These are phyloP conservation scores for Athelia psychrophila DNA, from an alignment of 1,284 basidiomycete genomes.

Conservation along the genomic window DNA sequence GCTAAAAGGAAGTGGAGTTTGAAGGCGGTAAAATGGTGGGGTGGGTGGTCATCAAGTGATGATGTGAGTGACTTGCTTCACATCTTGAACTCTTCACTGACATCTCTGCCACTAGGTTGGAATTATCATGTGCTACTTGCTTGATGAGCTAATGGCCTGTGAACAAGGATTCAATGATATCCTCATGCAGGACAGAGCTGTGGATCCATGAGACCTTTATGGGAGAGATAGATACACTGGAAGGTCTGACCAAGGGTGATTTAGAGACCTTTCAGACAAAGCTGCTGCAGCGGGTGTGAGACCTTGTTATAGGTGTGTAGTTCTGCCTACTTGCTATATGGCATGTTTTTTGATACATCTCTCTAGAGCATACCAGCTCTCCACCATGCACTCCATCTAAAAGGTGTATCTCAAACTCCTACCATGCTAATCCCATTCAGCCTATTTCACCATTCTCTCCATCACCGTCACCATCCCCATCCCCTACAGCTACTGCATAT, in stretches of 20 bases:
- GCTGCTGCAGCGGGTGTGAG: neutral
- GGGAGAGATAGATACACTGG: slow-evolving; percentile 1
- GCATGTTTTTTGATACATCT: neutral
- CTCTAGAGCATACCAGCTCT: neutral
- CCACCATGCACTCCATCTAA: neutral
- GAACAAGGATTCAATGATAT: slow-evolving; percentile 17
- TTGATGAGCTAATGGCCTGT: slow-evolving; percentile 15
- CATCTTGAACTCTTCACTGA: neutral
- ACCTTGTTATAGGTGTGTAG: neutral
- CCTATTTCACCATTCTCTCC: neutral
- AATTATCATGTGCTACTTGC: slow-evolving; percentile 17
- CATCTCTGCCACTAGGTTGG: slow-evolving; percentile 7
- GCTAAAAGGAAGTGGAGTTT: slow-evolving; percentile 16
- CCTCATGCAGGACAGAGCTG: slow-evolving; percentile 10
- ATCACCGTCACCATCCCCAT: neutral
- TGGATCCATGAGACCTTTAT: slow-evolving; percentile 16
- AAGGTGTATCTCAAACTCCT: neutral
- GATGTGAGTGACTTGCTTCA: slow-evolving; percentile 7
- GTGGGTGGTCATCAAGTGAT: slow-evolving; percentile 18
- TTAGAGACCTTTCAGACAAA: neutral
- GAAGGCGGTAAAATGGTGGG: slow-evolving; percentile 19
- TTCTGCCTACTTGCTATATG: neutral
- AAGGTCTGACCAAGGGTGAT: neutral
- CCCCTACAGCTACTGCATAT: neutral
- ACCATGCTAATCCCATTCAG: neutral